Percentiles rank a stretch among this genome's conserved stretches.
Evolutionary conservation across 2,329 filamentous ascomycete species (phyloP).

Genomic region (Fusarium subglutinans): DNA sequence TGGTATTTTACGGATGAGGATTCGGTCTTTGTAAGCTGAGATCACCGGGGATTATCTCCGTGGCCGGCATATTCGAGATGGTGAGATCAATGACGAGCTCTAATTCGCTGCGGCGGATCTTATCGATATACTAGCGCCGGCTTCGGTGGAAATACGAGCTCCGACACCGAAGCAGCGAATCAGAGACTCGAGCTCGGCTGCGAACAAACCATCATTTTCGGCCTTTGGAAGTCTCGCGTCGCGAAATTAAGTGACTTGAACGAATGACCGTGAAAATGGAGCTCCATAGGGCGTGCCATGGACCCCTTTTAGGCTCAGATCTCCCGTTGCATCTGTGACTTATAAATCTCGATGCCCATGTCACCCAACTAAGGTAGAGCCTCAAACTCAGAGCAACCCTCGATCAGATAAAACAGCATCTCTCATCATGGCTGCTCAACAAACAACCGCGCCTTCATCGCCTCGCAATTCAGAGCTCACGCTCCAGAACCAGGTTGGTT

Average conservation of each 20-base stretch:
- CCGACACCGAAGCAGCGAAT: slow-evolving; percentile 22
- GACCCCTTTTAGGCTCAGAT: neutral
- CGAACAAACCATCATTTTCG: neutral
- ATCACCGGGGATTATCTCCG: neutral
- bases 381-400: neutral
- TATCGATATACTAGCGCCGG: neutral
- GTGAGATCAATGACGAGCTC: neutral
- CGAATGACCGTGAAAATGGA: neutral
- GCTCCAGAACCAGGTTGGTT: neutral
- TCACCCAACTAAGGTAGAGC: slow-evolving; percentile 2
- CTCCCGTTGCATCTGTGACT: neutral
- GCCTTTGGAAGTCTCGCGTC: neutral
- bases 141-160: neutral
- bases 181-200: neutral
- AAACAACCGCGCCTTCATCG: neutral
- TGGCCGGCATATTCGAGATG: slow-evolving; percentile 1
- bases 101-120: neutral
- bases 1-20: neutral
- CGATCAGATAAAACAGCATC: neutral
- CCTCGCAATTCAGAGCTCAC: slow-evolving; percentile 21
- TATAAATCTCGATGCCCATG: slow-evolving; percentile 13
- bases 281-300: neutral
- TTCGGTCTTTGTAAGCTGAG: slow-evolving; percentile 3
- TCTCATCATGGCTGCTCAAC: slow-evolving; percentile 4
- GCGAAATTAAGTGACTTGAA: slow-evolving; percentile 8